Evolutionary conservation across 192 early-diverging fungal genomes (phyloP).

Genomic region (Pilobolus umbonatus): DNA sequence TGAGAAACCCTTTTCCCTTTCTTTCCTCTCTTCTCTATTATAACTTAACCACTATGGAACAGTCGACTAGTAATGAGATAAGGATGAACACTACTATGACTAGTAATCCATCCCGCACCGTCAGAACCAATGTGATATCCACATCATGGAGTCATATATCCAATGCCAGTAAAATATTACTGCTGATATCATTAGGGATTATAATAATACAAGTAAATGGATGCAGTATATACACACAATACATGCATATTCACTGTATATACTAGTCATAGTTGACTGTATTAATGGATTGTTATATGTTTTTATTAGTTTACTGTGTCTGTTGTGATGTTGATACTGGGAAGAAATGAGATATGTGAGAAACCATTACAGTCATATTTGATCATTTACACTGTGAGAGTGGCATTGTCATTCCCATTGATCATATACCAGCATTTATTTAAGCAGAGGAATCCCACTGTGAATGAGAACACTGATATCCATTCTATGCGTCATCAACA

Average conservation of each 20-base stretch:
- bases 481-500: neutral
- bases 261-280: neutral
- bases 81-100: too few relatives aligned
- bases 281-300: neutral
- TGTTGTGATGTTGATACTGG: slow-evolving; percentile 12
- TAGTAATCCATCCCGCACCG: slow-evolving; percentile 2
- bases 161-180: neutral
- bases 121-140: slow-evolving; percentile 3
- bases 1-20: too few relatives aligned
- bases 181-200: neutral
- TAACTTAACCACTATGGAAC: too few relatives aligned
- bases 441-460: neutral
- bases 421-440: slow-evolving; percentile 16
- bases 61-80: too few relatives aligned
- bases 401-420: slow-evolving; percentile 9
- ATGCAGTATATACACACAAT: neutral
- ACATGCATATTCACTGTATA: neutral
- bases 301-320: slow-evolving; percentile 12
- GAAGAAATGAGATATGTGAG: slow-evolving; percentile 15
- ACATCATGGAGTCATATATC: slow-evolving; percentile 13
- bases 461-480: neutral
- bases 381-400: slow-evolving; percentile 13
- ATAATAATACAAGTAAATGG: slow-evolving; percentile 16
- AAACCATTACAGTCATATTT: slow-evolving; percentile 20
- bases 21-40: neutral